Conservation (phyloP, 2,329 filamentous ascomycete species). For the Ophiognomonia clavigignenti-juglandacearum region DNA sequence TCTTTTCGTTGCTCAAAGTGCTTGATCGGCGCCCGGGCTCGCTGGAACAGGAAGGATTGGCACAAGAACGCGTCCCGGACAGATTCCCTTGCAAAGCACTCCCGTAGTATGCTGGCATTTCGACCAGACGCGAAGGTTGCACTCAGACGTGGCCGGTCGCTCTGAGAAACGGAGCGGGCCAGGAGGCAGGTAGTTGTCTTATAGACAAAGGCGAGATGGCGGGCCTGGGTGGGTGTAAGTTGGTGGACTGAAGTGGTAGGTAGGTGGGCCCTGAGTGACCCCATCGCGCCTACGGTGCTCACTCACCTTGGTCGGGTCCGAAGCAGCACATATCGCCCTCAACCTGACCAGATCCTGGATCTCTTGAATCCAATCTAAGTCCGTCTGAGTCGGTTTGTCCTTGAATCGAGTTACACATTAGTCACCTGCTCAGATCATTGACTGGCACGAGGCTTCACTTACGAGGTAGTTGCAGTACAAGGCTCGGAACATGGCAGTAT, state of each 20-base stretch:
- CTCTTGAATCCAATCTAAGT: slow-evolving; percentile 24
- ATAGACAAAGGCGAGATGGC: slow-evolving; percentile 44
- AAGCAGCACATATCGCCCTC: slow-evolving; percentile 34
- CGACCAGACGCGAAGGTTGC: slow-evolving; percentile 40
- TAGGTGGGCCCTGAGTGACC: too few species aligned
- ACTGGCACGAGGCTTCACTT: slow-evolving; percentile 16
- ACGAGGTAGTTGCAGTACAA: slow-evolving; percentile 58
- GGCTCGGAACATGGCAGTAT: slow-evolving; percentile 55
- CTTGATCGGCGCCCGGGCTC: slow-evolving; percentile 37
- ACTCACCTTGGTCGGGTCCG: slow-evolving; percentile 35
- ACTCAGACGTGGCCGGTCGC: slow-evolving; percentile 25
- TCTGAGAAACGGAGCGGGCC: slow-evolving; percentile 34
- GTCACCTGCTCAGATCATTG: neutral
- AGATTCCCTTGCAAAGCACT: slow-evolving; percentile 38
- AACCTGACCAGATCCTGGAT: slow-evolving; percentile 40
- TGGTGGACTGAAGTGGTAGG: neutral
- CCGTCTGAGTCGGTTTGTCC: slow-evolving; percentile 5
- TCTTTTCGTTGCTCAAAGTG: slow-evolving; percentile 10
- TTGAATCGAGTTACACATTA: neutral
- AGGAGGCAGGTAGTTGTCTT: slow-evolving; percentile 41
- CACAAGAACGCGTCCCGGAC: slow-evolving; percentile 59
- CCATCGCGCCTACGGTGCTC: too few species aligned
- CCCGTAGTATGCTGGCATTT: slow-evolving; percentile 39
- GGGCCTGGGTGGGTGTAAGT: slow-evolving; percentile 25
- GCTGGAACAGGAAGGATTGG: slow-evolving; percentile 58